These are phyloP conservation scores for Colletotrichum somersetense DNA, from an alignment of 2,329 filamentous ascomycete genomes.

Conservation along the genomic window DNA sequence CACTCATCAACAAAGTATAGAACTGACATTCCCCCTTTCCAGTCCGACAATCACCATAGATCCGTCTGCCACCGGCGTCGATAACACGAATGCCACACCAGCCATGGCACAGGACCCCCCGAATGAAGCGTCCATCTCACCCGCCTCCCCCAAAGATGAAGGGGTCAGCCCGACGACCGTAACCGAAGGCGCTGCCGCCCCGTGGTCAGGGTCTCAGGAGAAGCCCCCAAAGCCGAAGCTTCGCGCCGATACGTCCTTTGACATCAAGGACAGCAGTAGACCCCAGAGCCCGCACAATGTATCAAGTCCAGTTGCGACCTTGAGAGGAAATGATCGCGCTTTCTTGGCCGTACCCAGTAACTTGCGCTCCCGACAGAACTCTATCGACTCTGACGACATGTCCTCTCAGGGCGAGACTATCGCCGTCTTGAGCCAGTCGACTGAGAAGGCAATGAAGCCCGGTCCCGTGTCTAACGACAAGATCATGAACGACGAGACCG, in stretches of 20 bases:
- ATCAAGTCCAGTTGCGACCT: slow-evolving; percentile 66
- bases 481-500: slow-evolving; percentile 75
- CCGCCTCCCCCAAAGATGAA: slow-evolving; percentile 55
- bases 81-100: slow-evolving; percentile 45
- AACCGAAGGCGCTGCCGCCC: slow-evolving; percentile 49
- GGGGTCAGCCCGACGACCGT: slow-evolving; percentile 56
- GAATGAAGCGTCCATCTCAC: slow-evolving; percentile 49
- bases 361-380: slow-evolving; percentile 74
- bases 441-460: slow-evolving; percentile 57
- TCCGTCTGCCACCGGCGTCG: slow-evolving; percentile 56
- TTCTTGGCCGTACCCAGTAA: slow-evolving; percentile 77
- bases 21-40: slow-evolving; percentile 36
- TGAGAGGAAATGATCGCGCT: slow-evolving; percentile 59
- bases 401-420: slow-evolving; percentile 75
- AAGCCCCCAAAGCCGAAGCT: slow-evolving; percentile 56
- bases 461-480: slow-evolving; percentile 61
- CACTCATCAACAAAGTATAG: neutral
- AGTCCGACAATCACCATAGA: slow-evolving; percentile 69
- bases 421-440: slow-evolving; percentile 60
- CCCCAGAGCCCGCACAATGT: slow-evolving; percentile 81
- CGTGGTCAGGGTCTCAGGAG: slow-evolving; percentile 46
- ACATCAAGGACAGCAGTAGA: slow-evolving; percentile 68
- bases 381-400: slow-evolving; percentile 75
- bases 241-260: slow-evolving; percentile 71
- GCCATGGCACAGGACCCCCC: slow-evolving; percentile 48